Evolutionary conservation across 139 green algal genomes (phyloP).

Genomic region (Haematococcus lacustris): DNA sequence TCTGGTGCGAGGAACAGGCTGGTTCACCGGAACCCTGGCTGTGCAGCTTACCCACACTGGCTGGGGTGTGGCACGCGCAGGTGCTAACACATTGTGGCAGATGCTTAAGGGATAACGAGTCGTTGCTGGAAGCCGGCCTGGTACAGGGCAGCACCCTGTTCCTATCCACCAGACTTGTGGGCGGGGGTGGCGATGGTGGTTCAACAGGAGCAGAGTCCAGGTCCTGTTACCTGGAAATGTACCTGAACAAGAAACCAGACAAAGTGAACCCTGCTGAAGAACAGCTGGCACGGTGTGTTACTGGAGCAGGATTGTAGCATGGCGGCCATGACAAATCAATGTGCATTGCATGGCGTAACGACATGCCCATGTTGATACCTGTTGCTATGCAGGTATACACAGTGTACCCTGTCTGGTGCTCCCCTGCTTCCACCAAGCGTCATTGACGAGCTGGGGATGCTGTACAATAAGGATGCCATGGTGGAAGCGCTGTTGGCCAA

Average conservation of each 20-base stretch:
- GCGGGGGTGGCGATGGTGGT: slow-evolving; percentile 83
- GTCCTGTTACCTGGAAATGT: slow-evolving; percentile 86
- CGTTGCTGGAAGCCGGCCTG: no score
- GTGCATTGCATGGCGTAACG: background rate
- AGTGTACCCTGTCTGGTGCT: slow-evolving; percentile 68
- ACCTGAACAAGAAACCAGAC: slow-evolving; percentile 59
- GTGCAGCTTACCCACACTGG: no score
- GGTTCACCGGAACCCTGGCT: no score
- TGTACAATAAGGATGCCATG: slow-evolving; percentile 58
- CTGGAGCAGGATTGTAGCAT: background rate
- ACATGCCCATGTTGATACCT: no score
- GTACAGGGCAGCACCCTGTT: no score
- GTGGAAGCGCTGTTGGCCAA: slow-evolving; percentile 58
- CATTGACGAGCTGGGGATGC: slow-evolving; percentile 66
- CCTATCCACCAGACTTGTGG: no score
- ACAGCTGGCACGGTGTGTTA: slow-evolving; percentile 29
- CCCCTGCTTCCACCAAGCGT: slow-evolving; percentile 61
- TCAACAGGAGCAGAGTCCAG: slow-evolving; percentile 80
- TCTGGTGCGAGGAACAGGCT: no score
- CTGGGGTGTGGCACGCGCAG: no score
- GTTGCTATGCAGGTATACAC: slow-evolving; percentile 43
- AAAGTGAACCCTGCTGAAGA: slow-evolving; percentile 72
- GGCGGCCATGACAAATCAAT: background rate
- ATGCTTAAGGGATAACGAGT: no score
- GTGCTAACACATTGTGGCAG: no score